Base-by-base conservation (phyloP, 2,329 filamentous ascomycete species). In the Colletotrichum zoysiae region DNA sequence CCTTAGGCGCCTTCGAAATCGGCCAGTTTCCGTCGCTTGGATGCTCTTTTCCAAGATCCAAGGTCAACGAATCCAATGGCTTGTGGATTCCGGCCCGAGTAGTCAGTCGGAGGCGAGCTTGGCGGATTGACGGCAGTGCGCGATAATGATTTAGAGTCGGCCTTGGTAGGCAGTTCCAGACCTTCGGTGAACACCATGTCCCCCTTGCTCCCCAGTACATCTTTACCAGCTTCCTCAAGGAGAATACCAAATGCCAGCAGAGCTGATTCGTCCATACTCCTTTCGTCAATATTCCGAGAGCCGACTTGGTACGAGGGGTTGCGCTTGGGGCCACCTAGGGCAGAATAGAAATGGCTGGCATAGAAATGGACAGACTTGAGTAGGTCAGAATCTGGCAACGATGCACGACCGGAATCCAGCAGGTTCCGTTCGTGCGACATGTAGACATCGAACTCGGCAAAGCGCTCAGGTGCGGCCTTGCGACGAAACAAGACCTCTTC, bases 181-280 rank as follows among this genome's bases (percentile, higher is more conserved):
- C 85, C 87, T 78, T 95, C 92, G 0, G 91, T 89, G 77, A 95
- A 92, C 1, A 92, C 91, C 59, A 94, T 79, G 79, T 94, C 91
- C 30, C 93, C 93, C 16, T 84, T 87, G 66, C 85, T 82, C 5
- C 92, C 92, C 26, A 95, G 81, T 7, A 85, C 79, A 58, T 90
- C 88, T 51, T 86, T 84, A 20, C 88, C 86, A 3, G 89, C 87
- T 80, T 95, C 93, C 81, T 95, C 93, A 53, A 95, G 82, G 68
- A 95, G 80, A 60, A 95, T 89, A 1, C 93, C 92, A 76, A 95
- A 85, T 1, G 93, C 92, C 65, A 95, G 82, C 70, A 95, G 84
- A 5, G 93, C 93, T 18, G 92, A 94, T 82, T 94, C 93, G 77
- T 95, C 92, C 88, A 95, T 89, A 79, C 89, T 93, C 74, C 86